Base-by-base conservation (phyloP, 768 basidiomycete species). In the Tulasnella sp. region DNA sequence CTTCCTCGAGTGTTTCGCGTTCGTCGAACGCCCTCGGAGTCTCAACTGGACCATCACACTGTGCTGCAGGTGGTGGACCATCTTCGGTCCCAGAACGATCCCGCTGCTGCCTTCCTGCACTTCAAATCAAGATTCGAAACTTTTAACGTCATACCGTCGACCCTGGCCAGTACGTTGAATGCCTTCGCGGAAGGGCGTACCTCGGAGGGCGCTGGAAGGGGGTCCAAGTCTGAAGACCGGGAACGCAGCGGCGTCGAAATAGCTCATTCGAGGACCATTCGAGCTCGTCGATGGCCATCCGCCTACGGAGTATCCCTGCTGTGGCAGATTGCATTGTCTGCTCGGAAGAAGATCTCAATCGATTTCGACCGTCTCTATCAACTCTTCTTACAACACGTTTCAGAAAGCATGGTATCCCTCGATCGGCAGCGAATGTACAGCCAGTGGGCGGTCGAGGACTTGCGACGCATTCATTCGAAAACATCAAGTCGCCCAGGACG, bases 51-150 rank as follows among this genome's bases (percentile, higher is more conserved):
- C 31, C 71, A 71, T 71, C 71, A 4, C 58, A 56, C 77, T 34
- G 12, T 68, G 18, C 36, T 68, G 14, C 34, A 78, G 71, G 71
- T 78, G 2, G 42, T 73, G 36, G 42, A 78, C 68, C 77, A 73
- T 38, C 71, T 78, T 27, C 77, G 77, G 56, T 78, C 71, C n/a
- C 62, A 71, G 40, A 46, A 78, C 24, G 77, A 78, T 78, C 62
- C 77, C 24, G 36, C 71, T 18, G 77, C 39, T 5, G 36, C 77
- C 6, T 73, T 78, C 62, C 21, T 38, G 12, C 34, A 38, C 12
- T 78, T 71, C 77, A 44, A 40, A 36, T 73, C 42, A 68, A 73
- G 71, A 39, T 78, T 38, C 62, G 56, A 78, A 36, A 48, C 44
- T 8, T 44, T 36, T 6, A 76, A 56, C 52, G 14, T 76, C 75